A percentile compares a stretch with the other conserved stretches of the same genome.
Conservation (phyloP, 164 flowering plant genomes). For the Taxillus chinensis region DNA sequence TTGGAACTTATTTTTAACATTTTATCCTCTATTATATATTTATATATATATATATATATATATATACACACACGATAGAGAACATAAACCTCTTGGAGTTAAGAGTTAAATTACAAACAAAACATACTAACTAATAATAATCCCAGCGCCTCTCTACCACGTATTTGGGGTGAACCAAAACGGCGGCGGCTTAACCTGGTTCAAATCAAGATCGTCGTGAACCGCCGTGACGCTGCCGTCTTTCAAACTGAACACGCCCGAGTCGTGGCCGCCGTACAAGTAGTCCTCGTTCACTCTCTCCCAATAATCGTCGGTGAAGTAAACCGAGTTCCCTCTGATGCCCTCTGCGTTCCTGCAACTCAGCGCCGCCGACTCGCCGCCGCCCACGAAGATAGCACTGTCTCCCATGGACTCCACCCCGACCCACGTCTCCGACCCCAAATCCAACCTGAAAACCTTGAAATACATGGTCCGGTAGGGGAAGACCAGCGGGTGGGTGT, state of each 20-base stretch:
- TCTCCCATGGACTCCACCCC: background rate
- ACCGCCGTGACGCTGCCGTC: background rate
- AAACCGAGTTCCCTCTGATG: background rate
- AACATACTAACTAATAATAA: too few relatives aligned
- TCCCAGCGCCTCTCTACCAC: background rate
- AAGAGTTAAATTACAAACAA: too few relatives aligned
- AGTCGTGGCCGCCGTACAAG: background rate
- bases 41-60: too few relatives aligned
- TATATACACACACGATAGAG: too few relatives aligned
- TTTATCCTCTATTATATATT: too few relatives aligned
- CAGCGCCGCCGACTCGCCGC: background rate
- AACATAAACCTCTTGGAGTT: too few relatives aligned
- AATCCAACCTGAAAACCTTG: background rate
- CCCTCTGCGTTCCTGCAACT: background rate
- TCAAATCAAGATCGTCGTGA: background rate
- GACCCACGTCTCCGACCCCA: background rate
- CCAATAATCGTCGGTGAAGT: background rate
- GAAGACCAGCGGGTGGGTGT: background rate
- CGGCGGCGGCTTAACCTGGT: background rate
- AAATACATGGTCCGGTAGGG: background rate
- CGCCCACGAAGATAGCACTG: background rate
- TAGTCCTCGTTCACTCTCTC: background rate
- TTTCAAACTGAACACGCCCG: background rate
- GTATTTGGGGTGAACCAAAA: background rate
- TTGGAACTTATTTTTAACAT: too few relatives aligned